Base-by-base conservation (phyloP, 2,329 filamentous ascomycete species). In the Leptodontidium sp. region DNA sequence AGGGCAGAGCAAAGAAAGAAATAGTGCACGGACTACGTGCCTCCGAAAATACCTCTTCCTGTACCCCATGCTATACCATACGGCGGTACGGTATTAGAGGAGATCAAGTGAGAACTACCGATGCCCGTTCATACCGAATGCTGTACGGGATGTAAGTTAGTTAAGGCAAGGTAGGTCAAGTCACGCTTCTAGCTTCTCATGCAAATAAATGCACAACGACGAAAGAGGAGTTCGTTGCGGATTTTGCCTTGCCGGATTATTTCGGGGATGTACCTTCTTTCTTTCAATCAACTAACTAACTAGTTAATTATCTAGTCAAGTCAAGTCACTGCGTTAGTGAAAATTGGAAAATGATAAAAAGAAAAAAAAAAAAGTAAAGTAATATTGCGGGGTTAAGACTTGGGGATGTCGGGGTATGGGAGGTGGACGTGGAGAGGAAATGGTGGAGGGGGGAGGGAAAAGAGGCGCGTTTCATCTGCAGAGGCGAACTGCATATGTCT, bases 401-500 rank as follows among this genome's bases (percentile, higher is more conserved):
- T 32, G 32, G 32, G 50, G 32, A 9, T 4, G 32, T 35, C 21
- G 21, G 21, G 21, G 21, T 21, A 21, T 21, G 21, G 21, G 21
- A 21, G 21, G 21, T 21, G 21, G 21, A 21, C 21, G 21, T 21
- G 21, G 21, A 21, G 21, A 21, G 21, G 21, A 21, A 21, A 21
- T 21, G 21, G 21, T 21, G 21, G 21, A 21, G 21, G 21, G 21
- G 21, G 21, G 21, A 21, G 21, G 21, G 21, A 21, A 21, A 21
- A 21, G 55, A 24, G 55, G 55, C 55, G 55, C 21, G 55, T 58
- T 58, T 58, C 55, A 58, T 24, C 35, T 38, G 35, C 35, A 8
- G 32, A 58, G 55, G 55, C 35, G 35, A 58, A 58, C 35, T 14
- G 55, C 55, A 58, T 58, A 35, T 4, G 9, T 38, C 21, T 21